phyloP scores from a whole-genome alignment of 176 grass and related monocot genomes.

The Aegilops umbellulata region DNA sequence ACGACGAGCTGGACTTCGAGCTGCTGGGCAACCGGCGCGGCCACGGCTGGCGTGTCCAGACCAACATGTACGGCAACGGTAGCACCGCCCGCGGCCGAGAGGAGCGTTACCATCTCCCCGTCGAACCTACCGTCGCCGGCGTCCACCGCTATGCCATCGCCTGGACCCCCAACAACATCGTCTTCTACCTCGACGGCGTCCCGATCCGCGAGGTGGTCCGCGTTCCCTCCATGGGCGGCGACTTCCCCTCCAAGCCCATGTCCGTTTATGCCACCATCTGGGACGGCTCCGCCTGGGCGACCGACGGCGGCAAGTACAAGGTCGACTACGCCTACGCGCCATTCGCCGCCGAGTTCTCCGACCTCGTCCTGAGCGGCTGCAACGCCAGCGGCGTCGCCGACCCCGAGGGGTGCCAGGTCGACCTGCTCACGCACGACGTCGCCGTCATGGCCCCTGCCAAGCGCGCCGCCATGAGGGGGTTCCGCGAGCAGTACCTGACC shows the following conservation, averaged over 20 bases:
- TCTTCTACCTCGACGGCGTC: constrained; percentile 78
- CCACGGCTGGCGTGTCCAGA: constrained; percentile 74
- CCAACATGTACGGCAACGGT: constrained; percentile 85
- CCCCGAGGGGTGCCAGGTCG: constrained; percentile 50
- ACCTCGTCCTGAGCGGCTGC: constrained; percentile 61
- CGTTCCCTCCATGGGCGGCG: constrained; percentile 49
- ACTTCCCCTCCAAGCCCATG: constrained; percentile 91
- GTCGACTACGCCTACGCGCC: constrained; percentile 80
- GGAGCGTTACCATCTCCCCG: constrained; percentile 81
- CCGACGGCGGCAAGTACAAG: constrained; percentile 62
- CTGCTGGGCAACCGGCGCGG: constrained; percentile 67
- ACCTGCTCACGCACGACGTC: constrained; percentile 56
- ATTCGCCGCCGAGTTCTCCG: constrained; percentile 58
- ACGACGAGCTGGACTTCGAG: constrained; percentile 94
- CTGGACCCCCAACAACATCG: constrained; percentile 68
- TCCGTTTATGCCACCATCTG: constrained; percentile 92
- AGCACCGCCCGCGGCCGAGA: constrained; percentile 77
- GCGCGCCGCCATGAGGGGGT: constrained; percentile 62
- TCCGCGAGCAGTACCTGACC: constrained; percentile 59
- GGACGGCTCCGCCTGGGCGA: constrained; percentile 91
- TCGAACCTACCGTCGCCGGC: constrained; percentile 52
- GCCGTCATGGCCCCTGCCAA: constrained; percentile 63
- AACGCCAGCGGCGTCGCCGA: background rate
- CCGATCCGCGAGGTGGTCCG: constrained; percentile 76
- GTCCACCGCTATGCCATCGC: constrained; percentile 75